Conservation (phyloP, 345 rosid species). For the Hibiscus syriacus region DNA sequence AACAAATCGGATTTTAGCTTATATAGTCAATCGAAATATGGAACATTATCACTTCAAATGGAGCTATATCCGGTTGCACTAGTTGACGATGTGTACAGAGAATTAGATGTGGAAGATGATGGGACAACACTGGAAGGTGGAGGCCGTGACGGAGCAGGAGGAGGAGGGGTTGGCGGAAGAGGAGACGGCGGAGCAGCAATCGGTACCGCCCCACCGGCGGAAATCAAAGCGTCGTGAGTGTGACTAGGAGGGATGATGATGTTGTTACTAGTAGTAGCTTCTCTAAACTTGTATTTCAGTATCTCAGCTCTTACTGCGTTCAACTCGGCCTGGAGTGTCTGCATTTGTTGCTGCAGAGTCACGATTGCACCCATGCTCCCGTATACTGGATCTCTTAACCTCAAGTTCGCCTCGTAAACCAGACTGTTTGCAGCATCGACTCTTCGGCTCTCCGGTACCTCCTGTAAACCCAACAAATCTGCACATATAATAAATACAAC, state of each 20-base stretch:
- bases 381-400: conserved; percentile 76
- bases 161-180: conserved; percentile 23
- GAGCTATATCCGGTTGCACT: conserved; percentile 38
- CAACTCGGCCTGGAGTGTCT: conserved; percentile 46
- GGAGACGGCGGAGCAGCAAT: conserved; percentile 24
- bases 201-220: conserved; percentile 19
- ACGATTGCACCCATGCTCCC: conserved; percentile 77
- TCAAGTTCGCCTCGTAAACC: conserved; percentile 65
- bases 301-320: conserved; percentile 52
- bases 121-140: conserved; percentile 35
- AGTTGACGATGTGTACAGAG: conserved; percentile 35
- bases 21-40: conserved; percentile 37
- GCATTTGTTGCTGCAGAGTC: conserved; percentile 64
- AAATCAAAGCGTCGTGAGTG: conserved; percentile 20
- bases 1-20: too few species aligned
- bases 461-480: conserved; percentile 41
- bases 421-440: conserved; percentile 69
- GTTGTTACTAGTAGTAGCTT: conserved; percentile 26
- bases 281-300: conserved; percentile 43
- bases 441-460: conserved; percentile 60
- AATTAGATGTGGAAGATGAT: conserved; percentile 33
- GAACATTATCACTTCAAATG: conserved; percentile 44
- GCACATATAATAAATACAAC: conserved; percentile 13
- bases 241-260: conserved; percentile 10
- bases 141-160: conserved; percentile 9